A percentile compares a stretch with the other conserved stretches of the same genome.
Conservation (phyloP, 441 rosid genomes). For the Pelargonium fulgidum region DNA sequence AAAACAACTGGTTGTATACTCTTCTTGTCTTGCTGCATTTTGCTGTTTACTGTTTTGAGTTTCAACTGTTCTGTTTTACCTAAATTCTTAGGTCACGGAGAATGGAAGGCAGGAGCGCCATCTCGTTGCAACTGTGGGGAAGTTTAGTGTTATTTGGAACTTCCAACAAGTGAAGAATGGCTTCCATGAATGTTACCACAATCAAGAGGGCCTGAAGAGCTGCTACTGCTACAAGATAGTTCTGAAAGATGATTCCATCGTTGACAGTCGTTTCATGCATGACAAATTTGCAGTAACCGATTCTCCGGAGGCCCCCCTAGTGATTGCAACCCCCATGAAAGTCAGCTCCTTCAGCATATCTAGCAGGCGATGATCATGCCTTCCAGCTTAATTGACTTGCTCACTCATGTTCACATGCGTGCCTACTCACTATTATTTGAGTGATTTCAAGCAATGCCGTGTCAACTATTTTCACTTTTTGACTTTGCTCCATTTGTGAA, state of each 20-base stretch:
- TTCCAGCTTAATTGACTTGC: conserved; percentile 4
- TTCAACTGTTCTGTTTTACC: conserved; percentile 11
- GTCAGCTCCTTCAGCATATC: conserved; percentile 98
- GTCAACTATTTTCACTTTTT: too few species aligned
- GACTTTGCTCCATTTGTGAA: conserved; percentile 8
- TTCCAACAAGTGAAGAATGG: conserved; percentile 91
- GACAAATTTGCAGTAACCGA: conserved; percentile 85
- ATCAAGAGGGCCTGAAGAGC: conserved; percentile 91
- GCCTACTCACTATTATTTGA: too few species aligned
- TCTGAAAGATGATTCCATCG: conserved; percentile 80
- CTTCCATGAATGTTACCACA: conserved; percentile 75
- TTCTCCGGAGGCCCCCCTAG: conserved; percentile 94
- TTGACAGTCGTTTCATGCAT: conserved; percentile 96
- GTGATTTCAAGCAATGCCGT: too few species aligned
- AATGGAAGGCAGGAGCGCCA: conserved; percentile 95
- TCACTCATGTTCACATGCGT: conserved; percentile 2
- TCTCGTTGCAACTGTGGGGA: conserved; percentile 93
- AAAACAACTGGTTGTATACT: not conserved
- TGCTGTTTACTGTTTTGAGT: not conserved
- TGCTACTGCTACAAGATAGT: conserved; percentile 96
- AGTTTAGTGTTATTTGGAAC: conserved; percentile 94
- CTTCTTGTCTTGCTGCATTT: not conserved
- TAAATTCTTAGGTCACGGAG: conserved; percentile 63
- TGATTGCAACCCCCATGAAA: conserved; percentile 87
- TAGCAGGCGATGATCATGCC: conserved; percentile 42